Base-by-base conservation (phyloP, 176 grass and related monocot species). In the Musa troglodytarum region DNA sequence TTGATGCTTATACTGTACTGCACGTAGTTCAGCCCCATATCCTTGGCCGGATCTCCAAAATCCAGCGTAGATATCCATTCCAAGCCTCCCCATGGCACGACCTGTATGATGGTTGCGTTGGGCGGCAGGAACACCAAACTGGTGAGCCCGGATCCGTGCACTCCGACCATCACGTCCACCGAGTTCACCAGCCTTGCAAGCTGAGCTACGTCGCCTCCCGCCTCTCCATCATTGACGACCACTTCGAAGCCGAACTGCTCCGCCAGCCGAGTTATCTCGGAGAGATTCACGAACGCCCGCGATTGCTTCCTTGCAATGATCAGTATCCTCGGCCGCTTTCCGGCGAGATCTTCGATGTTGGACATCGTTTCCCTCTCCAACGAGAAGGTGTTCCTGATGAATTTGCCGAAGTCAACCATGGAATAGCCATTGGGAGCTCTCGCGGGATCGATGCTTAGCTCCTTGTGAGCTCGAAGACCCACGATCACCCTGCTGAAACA, bases 321-420 rank as follows among this genome's bases (percentile, higher is more conserved):
- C 34, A 87, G 80, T 20, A 98, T 12, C 54, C 84, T 85, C 17
- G 90, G 90, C 50, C 81, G 87, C 71, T 80, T 65, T 55, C 74
- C 83, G 19, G 88, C 84, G 57, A 77, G 73, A 72, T 91, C 95
- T 25, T 88, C 95, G 5, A 93, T 82, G 2, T 68, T 74, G 0
- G 76, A 84, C 50, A 85, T 80, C 1, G 70, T 34, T 15, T 87
- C 86, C 73, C 95, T 85, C 25, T 79, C 78, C 75, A 89, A 29
- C 1, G 52, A 71, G 14, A 89, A 98, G 6, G 95, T 80, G 49
- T 82, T 77, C 72, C 95, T 83, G 84, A 98, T 91, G 84, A 98
- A 98, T 11, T 74, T 82, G 76, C 83, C 88, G 64, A 98, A 98
- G 78, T 98, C 84, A 50, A 86, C 82, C 95, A 98, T 98, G 29